Percentiles rank a stretch among this genome's conserved stretches.
phyloP scores from a whole-genome alignment of 2,329 filamentous ascomycete genomes.

The Fusarium sp. region DNA sequence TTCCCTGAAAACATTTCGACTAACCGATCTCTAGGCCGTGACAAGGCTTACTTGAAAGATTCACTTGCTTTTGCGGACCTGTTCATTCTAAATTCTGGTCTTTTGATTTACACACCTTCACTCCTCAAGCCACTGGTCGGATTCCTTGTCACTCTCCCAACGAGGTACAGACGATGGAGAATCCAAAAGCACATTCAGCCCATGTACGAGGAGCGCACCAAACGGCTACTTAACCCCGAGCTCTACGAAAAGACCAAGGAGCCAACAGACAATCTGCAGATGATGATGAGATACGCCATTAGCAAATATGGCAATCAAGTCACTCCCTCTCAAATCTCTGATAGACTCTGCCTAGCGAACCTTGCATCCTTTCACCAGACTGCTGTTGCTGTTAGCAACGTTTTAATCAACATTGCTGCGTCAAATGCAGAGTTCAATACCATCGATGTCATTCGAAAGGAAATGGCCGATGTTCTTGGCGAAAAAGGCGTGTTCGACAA shows the following conservation, averaged over 20 bases:
- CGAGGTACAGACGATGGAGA: conserved; percentile 27
- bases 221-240: not conserved
- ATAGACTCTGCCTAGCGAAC: conserved; percentile 43
- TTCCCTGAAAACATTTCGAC: fast-evolving
- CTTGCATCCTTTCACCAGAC: conserved; percentile 56
- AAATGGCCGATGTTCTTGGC: conserved; percentile 48
- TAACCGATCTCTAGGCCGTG: conserved; percentile 35
- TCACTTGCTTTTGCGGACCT: conserved; percentile 47
- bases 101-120: conserved; percentile 46
- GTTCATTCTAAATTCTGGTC: conserved; percentile 49
- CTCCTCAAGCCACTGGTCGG: conserved; percentile 50
- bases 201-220: conserved; percentile 4
- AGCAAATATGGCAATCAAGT: conserved; percentile 35
- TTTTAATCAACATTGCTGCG: conserved; percentile 52
- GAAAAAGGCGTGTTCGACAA: conserved; percentile 51
- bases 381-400: conserved; percentile 53
- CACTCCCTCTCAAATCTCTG: conserved; percentile 44
- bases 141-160: conserved; percentile 34
- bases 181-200: conserved; percentile 24
- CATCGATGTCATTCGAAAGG: conserved; percentile 51
- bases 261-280: conserved; percentile 27
- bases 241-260: conserved; percentile 1
- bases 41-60: conserved; percentile 50
- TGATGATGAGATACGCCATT: conserved; percentile 36
- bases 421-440: conserved; percentile 53